These are phyloP conservation scores for Pichia exigua DNA, from an alignment of 805 yeast species.

Conservation along the genomic window DNA sequence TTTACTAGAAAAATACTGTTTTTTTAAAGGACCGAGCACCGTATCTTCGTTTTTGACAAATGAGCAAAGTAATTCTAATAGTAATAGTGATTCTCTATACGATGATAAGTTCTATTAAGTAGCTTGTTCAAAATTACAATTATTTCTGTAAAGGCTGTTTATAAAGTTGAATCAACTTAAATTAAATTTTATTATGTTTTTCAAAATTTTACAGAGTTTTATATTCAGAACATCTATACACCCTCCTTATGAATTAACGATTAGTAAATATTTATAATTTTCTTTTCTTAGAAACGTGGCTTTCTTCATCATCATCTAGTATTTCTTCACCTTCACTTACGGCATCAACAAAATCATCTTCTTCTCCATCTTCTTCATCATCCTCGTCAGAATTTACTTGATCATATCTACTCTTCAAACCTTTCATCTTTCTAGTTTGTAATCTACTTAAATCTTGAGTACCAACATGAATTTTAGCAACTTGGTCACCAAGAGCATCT, in stretches of 20 bases:
- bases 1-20: constrained; percentile 52
- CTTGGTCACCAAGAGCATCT: constrained; percentile 90
- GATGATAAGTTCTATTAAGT: constrained; percentile 20
- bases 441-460: constrained; percentile 82
- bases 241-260: background rate
- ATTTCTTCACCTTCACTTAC: constrained; percentile 9
- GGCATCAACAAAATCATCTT: constrained; percentile 20
- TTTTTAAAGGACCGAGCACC: constrained; percentile 37
- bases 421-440: constrained; percentile 98
- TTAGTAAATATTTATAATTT: constrained; percentile 9
- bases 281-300: constrained; percentile 22
- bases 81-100: constrained; percentile 10
- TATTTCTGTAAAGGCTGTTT: background rate
- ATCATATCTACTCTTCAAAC: constrained; percentile 80
- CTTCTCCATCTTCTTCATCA: constrained; percentile 12
- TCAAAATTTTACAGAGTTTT: background rate
- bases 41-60: constrained; percentile 26
- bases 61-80: constrained; percentile 11
- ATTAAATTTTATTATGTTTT: too few relatives aligned
- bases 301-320: constrained; percentile 14
- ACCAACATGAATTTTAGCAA: constrained; percentile 94
- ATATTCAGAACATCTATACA: background rate
- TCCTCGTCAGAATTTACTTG: constrained; percentile 44
- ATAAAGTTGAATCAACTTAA: too few relatives aligned
- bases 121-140: background rate